These are phyloP conservation scores for Lentithecium fluviatile DNA, from an alignment of 495 filamentous ascomycete species.

Conservation along the genomic window DNA sequence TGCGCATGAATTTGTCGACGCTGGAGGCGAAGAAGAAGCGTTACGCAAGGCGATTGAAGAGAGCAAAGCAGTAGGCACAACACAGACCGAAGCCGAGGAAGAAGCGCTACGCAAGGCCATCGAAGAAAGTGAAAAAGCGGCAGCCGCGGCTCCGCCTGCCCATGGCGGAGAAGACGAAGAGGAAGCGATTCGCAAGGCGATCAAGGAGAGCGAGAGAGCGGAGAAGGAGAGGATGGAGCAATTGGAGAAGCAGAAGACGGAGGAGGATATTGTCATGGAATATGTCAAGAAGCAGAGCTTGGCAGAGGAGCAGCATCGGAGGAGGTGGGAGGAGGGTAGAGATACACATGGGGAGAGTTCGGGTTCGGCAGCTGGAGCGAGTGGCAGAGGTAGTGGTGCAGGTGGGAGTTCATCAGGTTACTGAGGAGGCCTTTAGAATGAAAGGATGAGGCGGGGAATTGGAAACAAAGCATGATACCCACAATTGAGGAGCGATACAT, in stretches of 20 bases:
- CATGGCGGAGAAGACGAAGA: constrained; percentile 43
- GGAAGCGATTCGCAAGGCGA: constrained; percentile 36
- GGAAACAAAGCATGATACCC: neutral
- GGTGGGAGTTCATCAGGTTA: no score
- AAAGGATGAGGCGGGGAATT: neutral
- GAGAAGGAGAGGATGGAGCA: constrained; percentile 41
- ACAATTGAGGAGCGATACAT: no score
- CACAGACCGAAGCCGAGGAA: neutral
- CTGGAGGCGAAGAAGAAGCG: constrained; percentile 45
- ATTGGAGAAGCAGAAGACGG: constrained; percentile 50
- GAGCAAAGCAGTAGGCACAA: constrained; percentile 38
- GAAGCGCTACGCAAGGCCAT: constrained; percentile 31
- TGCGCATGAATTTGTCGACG: constrained; percentile 13
- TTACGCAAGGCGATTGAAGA: constrained; percentile 49
- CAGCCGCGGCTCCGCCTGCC: constrained; percentile 4
- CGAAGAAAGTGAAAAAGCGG: constrained; percentile 28
- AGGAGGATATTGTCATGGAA: constrained; percentile 73
- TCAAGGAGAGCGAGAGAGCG: constrained; percentile 50
- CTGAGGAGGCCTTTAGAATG: neutral
- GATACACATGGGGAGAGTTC: constrained; percentile 22
- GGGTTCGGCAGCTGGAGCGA: neutral
- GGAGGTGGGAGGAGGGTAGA: constrained; percentile 29
- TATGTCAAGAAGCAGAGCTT: constrained; percentile 78
- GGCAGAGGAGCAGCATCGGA: constrained; percentile 58
- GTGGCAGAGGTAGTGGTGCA: neutral